phyloP scores from a whole-genome alignment of 495 filamentous ascomycete genomes.

The Hypoxylon cercidicola region DNA sequence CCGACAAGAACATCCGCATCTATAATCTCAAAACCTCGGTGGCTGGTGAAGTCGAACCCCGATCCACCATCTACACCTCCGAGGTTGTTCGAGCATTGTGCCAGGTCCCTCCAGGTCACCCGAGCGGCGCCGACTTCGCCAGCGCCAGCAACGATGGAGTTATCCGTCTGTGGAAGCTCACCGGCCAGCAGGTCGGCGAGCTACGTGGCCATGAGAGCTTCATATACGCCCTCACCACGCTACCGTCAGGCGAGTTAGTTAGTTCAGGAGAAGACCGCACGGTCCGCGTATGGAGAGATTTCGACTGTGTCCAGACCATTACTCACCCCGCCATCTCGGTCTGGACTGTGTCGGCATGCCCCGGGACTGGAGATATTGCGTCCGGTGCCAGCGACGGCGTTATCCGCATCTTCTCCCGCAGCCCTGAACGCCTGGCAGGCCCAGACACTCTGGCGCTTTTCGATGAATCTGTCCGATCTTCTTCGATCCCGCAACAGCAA shows the following conservation, averaged over 20 bases:
- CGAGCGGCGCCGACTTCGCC: slow-evolving; percentile 85
- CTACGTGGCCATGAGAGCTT: slow-evolving; percentile 92
- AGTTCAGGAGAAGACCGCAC: slow-evolving; percentile 95
- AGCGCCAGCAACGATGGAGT: slow-evolving; percentile 89
- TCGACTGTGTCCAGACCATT: slow-evolving; percentile 90
- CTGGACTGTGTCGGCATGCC: slow-evolving; percentile 86
- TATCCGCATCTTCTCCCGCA: slow-evolving; percentile 85
- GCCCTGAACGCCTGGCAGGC: slow-evolving; percentile 73
- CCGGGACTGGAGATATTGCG: slow-evolving; percentile 88
- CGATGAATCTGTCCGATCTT: slow-evolving; percentile 81
- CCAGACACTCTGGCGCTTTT: slow-evolving; percentile 69
- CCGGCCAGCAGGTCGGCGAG: slow-evolving; percentile 76
- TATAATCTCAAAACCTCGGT: slow-evolving; percentile 75
- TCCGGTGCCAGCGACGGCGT: slow-evolving; percentile 91
- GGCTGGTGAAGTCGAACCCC: slow-evolving; percentile 80
- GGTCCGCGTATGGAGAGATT: slow-evolving; percentile 84
- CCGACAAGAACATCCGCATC: slow-evolving; percentile 87
- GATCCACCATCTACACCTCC: slow-evolving; percentile 76
- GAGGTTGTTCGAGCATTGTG: slow-evolving; percentile 90
- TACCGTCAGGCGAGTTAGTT: slow-evolving; percentile 87
- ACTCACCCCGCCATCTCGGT: slow-evolving; percentile 98
- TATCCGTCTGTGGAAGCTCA: slow-evolving; percentile 83
- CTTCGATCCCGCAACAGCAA: slow-evolving; percentile 86
- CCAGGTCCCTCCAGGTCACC: slow-evolving; percentile 77
- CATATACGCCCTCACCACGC: slow-evolving; percentile 84